Base-by-base conservation (phyloP, 768 basidiomycete genomes). In the Tricholoma bakamatsutake region DNA sequence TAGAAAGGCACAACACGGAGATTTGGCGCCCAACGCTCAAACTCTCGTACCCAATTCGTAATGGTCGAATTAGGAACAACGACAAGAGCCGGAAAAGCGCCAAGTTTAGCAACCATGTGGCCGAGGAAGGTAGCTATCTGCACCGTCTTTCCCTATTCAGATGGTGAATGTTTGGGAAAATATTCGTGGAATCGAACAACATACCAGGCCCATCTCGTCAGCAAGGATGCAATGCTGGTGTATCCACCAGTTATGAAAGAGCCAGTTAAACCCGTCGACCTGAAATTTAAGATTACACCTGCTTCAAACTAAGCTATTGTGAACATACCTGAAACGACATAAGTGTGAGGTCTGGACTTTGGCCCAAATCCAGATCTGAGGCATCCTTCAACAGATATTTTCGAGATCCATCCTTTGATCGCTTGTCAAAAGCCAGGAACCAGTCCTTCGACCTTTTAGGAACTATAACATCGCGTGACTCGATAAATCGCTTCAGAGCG, bases 51-150 rank as follows among this genome's bases (percentile, higher is more conserved):
- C 96, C 95, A 97, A 62, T 93, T 97, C 5, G 87, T 87, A 59
- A 98, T 88, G 0, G 95, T 97, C 11, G 94, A 96, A 66, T 99
- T 97, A 0, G 97, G 97, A 5, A 98, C 97, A 4, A 97, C 86
- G 10, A 99, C 85, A 12, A 99, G 80, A 35, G 84, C 85, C 3
- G 97, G 97, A 53, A 78, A 87, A 0, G 84, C 85, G 1, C 80
- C 63, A 60, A 80, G 83, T 21, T 77, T 74, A 34, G 73, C 68
- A 35, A 77, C 75, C 50, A 88, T 80, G 50, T 78, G 79, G 24
- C 85, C 93, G 8, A 99, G 71, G 68, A 93, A 91, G 0, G 89
- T 84, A 27, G 85, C 85, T 50, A 98, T 87, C 65, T 97, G 95
- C 2, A 98, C 90, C 0, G 95, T 98, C 76, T 92, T 93, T 0